These are phyloP conservation scores for Alternaria rosae DNA, from an alignment of 2,329 filamentous ascomycete genomes.

Conservation along the genomic window DNA sequence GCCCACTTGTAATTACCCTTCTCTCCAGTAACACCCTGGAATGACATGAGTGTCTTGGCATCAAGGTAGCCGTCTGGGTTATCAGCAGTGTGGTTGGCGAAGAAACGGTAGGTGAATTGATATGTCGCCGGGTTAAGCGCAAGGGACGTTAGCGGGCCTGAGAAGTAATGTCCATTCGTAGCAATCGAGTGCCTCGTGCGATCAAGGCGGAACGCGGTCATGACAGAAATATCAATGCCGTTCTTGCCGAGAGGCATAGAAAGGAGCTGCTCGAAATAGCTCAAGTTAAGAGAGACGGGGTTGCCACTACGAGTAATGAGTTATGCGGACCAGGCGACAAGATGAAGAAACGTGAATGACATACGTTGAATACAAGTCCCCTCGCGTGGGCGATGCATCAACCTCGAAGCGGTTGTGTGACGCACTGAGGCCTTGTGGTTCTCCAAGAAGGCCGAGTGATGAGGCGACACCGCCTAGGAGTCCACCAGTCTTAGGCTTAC, in stretches of 20 bases:
- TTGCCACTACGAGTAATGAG: conserved; percentile 6
- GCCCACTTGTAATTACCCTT: conserved; percentile 27
- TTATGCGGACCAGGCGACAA: not conserved
- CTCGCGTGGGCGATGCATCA: conserved; percentile 26
- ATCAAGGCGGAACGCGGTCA: conserved; percentile 21
- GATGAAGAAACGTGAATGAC: not conserved
- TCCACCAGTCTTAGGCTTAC: conserved; percentile 22
- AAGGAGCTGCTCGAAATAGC: conserved; percentile 8
- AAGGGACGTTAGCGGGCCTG: conserved; percentile 26
- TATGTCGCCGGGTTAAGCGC: conserved; percentile 19
- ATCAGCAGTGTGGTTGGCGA: conserved; percentile 32
- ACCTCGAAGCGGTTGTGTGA: conserved; percentile 31
- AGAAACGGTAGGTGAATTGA: conserved; percentile 20
- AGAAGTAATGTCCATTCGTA: conserved; percentile 21
- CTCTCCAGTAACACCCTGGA: conserved; percentile 28
- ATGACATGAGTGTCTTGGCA: conserved; percentile 25
- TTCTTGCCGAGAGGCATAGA: conserved; percentile 12
- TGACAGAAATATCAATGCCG: conserved; percentile 4
- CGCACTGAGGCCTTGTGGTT: conserved; percentile 21
- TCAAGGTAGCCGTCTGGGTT: conserved; percentile 27
- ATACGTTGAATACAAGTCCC: conserved; percentile 11
- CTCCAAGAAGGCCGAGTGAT: conserved; percentile 22
- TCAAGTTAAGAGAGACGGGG: conserved; percentile 8
- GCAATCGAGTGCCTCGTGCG: conserved; percentile 26
- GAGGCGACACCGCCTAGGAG: conserved; percentile 26